A percentile compares a stretch with the other conserved stretches of the same genome.
These are phyloP conservation scores for Cadophora luteo-olivacea DNA, from an alignment of 2,329 filamentous ascomycete genomes.

Conservation along the genomic window DNA sequence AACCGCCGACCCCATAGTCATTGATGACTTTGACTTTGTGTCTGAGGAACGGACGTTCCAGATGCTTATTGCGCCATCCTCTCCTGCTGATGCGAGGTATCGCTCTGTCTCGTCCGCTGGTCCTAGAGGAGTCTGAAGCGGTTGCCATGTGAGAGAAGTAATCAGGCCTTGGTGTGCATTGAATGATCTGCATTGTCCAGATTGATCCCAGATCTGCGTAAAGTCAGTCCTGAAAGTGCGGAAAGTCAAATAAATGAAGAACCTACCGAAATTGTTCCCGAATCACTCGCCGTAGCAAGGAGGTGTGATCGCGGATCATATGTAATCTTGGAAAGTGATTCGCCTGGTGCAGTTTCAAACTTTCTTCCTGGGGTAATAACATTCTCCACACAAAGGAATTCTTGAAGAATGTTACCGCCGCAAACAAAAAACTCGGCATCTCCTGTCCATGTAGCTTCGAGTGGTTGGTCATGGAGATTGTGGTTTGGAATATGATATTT, in stretches of 20 bases:
- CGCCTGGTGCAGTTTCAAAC: constrained; percentile 60
- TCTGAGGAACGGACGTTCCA: constrained; percentile 65
- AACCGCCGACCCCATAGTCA: constrained; percentile 65
- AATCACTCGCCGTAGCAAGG: constrained; percentile 65
- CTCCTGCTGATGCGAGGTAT: constrained; percentile 65
- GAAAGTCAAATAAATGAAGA: neutral
- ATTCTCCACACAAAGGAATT: constrained; percentile 55
- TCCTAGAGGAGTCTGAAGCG: constrained; percentile 49
- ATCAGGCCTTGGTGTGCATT: constrained; percentile 64
- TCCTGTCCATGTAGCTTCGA: constrained; percentile 67
- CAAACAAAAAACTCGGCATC: constrained; percentile 64
- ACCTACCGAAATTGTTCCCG: constrained; percentile 65
- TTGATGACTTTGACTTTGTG: constrained; percentile 62
- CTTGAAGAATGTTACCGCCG: constrained; percentile 60
- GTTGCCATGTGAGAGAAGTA: constrained; percentile 67
- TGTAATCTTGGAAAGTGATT: constrained; percentile 60
- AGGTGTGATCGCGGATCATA: constrained; percentile 61
- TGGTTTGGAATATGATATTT: constrained; percentile 58
- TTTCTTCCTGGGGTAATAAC: constrained; percentile 55
- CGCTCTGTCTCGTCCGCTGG: constrained; percentile 52
- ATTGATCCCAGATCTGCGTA: constrained; percentile 47
- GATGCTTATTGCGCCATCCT: constrained; percentile 67
- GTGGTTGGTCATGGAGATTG: constrained; percentile 55
- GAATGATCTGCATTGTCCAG: constrained; percentile 60
- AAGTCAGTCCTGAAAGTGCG: constrained; percentile 49